A percentile compares a stretch with the other conserved stretches of the same genome.
Evolutionary conservation across 1,284 basidiomycete species (phyloP).

Genomic region (Sanguinoderma infundibulare): DNA sequence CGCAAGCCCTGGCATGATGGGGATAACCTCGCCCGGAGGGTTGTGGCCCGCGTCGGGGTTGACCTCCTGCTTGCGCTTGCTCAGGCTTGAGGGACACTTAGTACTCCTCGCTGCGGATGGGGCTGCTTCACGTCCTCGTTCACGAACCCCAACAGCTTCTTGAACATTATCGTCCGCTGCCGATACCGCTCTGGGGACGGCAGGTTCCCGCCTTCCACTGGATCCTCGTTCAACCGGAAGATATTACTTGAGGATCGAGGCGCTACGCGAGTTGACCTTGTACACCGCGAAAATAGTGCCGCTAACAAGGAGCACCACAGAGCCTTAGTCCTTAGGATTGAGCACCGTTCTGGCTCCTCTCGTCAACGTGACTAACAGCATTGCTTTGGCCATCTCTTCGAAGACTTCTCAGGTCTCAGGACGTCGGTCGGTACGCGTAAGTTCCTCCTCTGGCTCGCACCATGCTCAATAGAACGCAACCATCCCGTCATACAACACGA

Average conservation of each 20-base stretch:
- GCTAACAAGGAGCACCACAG: too few species aligned
- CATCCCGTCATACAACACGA: too few species aligned
- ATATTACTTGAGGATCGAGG: too few species aligned
- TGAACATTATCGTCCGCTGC: slow-evolving; percentile 72
- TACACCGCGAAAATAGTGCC: too few species aligned
- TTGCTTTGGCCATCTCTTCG: too few species aligned
- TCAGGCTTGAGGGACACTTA: slow-evolving; percentile 54
- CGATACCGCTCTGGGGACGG: slow-evolving; percentile 47
- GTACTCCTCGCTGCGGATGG: slow-evolving; percentile 68
- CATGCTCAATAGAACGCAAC: background rate
- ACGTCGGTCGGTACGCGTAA: too few species aligned
- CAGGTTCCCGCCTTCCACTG: slow-evolving; percentile 30
- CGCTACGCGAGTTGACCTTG: too few species aligned
- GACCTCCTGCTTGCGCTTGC: slow-evolving; percentile 42
- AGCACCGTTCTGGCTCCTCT: too few species aligned
- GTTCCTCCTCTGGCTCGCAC: too few species aligned
- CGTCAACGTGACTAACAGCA: too few species aligned
- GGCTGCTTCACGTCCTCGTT: slow-evolving; percentile 69
- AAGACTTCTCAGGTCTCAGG: too few species aligned
- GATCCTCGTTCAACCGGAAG: slow-evolving; percentile 44
- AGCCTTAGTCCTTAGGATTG: too few species aligned
- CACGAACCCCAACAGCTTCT: slow-evolving; percentile 65
- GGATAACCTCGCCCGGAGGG: slow-evolving; percentile 42
- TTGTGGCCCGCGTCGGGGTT: slow-evolving; percentile 55
- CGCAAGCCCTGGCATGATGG: slow-evolving; percentile 4